Base-by-base conservation (phyloP, 306 rosid species). In the Cicer chorassanicum region DNA sequence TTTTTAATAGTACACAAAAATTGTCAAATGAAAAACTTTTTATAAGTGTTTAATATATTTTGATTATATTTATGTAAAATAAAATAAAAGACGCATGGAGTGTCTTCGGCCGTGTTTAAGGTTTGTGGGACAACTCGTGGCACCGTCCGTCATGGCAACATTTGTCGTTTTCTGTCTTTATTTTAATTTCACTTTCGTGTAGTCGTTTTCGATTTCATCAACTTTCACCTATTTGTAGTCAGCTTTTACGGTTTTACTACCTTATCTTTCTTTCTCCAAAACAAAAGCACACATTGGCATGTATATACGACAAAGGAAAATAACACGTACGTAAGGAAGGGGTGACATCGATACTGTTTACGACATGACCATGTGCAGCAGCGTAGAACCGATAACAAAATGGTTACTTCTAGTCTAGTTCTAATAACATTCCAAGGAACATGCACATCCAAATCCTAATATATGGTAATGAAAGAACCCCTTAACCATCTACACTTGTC, bases 81-180 rank as follows among this genome's bases (percentile, higher is more conserved):
- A 29, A 29, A 29, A 29, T 29, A 29, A 29, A 29, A 29, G 4
- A 29, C 34, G 34, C 34, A 24, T 24, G 34, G 4, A 3, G 4
- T 29, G 34, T 29, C 4, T 29, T 29, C 34, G 34, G 34, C 0
- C 34, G 34, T 29, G 34, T 29, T 29, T 29, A 29, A 29, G 3
- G 34, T 29, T 0, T 29, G 13, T 19, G n/a, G 38, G 38, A 55
- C 62, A 62, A 8, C 48, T 21, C 56, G 65, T 62, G 81, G 73
- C 77, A 80, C 80, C 48, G 65, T 44, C 74, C 24, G 11, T 0
- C 59, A 48, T 45, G 70, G 71, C 49, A 79, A 16, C 0, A 5
- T 38, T 75, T 79, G 83, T 75, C 84, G 76, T 83, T 79, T 78
- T 2, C 9, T 49, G 2, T 11, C 42, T 54, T 62, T 13, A 45